Base-by-base conservation (phyloP, 2,329 filamentous ascomycete species). In the Didymella lethalis region DNA sequence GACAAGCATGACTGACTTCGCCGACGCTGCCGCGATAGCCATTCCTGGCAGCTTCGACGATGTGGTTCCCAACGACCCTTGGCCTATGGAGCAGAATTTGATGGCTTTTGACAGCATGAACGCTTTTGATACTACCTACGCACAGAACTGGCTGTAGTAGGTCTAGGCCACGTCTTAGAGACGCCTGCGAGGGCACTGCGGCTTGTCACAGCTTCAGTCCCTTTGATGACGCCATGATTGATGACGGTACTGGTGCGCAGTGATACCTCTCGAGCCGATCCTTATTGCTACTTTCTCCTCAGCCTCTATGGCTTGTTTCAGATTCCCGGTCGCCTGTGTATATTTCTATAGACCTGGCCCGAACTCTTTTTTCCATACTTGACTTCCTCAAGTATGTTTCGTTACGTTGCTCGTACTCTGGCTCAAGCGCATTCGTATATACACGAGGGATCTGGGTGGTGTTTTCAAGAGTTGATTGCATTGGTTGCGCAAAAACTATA, bases 161-260 rank as follows among this genome's bases (percentile, higher is more conserved):
- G 45, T 62, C 52, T 68, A 64, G 60, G 69, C 61, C 62, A 75
- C 72, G 74, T 66, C 71, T 59, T 77, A 76, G 68, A 76, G 68
- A 68, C 64, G 66, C 64, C 60, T 62, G 57, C 54, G 60, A 65
- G 63, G 61, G 56, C 38, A 54, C 59, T 59, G 45, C n/a, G 48
- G 56, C 57, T 61, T 40, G 32, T 25, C 11, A 38, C 28, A 54
- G 61, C 60, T 59, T 47, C 60, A 63, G 57, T 53, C 63, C 47
- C 61, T 65, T 66, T 71, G 67, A 71, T 66, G 68, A 71, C 68
- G 68, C 66, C 57, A 69, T 72, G 75, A 78, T 64, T 75, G 66
- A 76, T 75, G 75, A 78, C 70, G 71, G 67, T 74, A 67, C 70
- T 72, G 69, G 71, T 65, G 64, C 62, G 60, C 59, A 52, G 63